Evolutionary conservation across 1,139 yeast species (phyloP), one percentile per base, ranked within the genome.

Genomic region (Geotrichum cucujoidarum): DNA sequence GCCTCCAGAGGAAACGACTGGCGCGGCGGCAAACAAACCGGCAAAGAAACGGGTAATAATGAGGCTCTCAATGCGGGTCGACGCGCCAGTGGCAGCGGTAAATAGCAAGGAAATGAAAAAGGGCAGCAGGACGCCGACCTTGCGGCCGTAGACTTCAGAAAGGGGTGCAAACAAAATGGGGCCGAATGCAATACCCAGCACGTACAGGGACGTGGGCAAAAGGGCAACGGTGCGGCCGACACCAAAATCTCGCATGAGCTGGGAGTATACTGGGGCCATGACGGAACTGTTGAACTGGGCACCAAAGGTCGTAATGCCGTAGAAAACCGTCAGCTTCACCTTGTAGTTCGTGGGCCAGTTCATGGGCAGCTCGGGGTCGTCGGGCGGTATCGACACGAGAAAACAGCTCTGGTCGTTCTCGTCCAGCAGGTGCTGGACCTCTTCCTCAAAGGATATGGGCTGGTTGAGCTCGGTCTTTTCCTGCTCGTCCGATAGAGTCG

Each of bases 81-180:
- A 0, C 81, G 85, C 57, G 80, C 89, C 33, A 73, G 68, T 11
- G 80, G 73, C 0, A 82, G 78, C 11, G 68, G 67, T 58, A 73
- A 82, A 71, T 67, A 59, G 64, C 18, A 40, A 25, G 18, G 47
- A 43, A 13, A 84, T 63, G 13, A 76, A 71, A 51, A 81, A 73
- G 0, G 89, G 83, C 38, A 77, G 66, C 44, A 83, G 67, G 57
- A 81, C 85, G 0, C 87, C 88, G 1, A 79, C 69, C 57, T 81
- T 79, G 51, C 95, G 72, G 7, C 95, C 95, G 49, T 80, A 77
- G 53, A 82, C 78, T 62, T 86, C 95, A 16, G 90, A 81, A 33
- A 86, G 66, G 2, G 95, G 95, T 4, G 90, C 87, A 71, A 89
- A 76, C 36, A 85, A 66, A 55, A 84, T 68, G 0, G 95, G 95